Base-by-base conservation (phyloP, 306 rosid species). In the Gastrolobium villosum region DNA sequence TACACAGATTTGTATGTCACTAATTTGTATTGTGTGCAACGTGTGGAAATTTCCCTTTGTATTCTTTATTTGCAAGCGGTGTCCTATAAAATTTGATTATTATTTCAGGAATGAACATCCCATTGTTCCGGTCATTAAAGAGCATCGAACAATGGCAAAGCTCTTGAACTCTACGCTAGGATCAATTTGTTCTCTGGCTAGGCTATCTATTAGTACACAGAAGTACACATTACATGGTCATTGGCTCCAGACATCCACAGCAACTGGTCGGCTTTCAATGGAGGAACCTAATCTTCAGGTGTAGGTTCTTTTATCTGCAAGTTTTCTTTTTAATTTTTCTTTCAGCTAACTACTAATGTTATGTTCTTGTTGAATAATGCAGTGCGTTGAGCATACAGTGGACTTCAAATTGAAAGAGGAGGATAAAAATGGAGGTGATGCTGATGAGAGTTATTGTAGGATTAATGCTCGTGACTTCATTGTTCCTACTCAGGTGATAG, bases 201-300 rank as follows among this genome's bases (percentile, higher is more conserved):
- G 90, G 87, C 86, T 88, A 2, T 95, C 97, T 48, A 76, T 75
- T 40, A 80, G 81, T 85, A 93, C 92, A 55, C 98, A 95, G 70
- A 92, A 86, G 82, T 91, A 95, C 70, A 87, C 99, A 4, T 83
- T 95, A 81, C 97, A 95, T 68, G 99, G 98, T 78, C 97, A 81
- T 84, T 95, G 99, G 99, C 96, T 93, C 74, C 99, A 95, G 82
- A 92, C 96, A 67, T 92, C 97, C 28, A 95, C 99, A 5, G 98
- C 99, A 72, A 95, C 99, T 75, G 99, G 99, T 70, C 89, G 99
- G 78, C 98, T 92, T 83, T 95, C 99, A 75, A 95, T 92, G 89
- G 99, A 95, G 86, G 99, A 92, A 74, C 99, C 99, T 65, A 95
- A 95, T 83, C 99, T 92, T 82, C 99, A 95, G 97, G 99, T 95